Conservation (phyloP, 148 eudicot species). For the Arctostaphylos glauca region DNA sequence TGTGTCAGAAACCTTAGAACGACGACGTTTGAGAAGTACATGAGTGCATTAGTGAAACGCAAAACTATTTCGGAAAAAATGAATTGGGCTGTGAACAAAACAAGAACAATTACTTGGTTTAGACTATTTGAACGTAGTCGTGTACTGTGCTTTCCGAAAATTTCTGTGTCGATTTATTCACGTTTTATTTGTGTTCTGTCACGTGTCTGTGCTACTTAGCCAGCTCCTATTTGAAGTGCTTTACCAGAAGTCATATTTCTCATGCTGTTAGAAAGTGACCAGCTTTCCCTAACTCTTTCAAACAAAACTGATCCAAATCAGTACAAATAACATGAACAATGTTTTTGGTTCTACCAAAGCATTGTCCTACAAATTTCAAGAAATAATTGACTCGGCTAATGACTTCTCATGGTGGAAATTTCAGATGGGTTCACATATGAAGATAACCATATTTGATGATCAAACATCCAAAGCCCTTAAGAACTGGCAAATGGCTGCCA, state of each 20-base stretch:
- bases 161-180: neutral
- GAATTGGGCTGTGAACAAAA: neutral
- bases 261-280: neutral
- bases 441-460: slow-evolving; percentile 79
- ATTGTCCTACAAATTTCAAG: neutral
- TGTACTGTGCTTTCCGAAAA: neutral
- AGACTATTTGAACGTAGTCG: neutral
- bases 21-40: too few relatives aligned
- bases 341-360: neutral
- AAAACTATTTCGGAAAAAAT: neutral
- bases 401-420: slow-evolving; percentile 7
- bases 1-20: too few relatives aligned
- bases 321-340: neutral
- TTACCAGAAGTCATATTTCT: neutral
- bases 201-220: neutral
- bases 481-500: slow-evolving; percentile 75
- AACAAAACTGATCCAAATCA: neutral
- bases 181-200: neutral
- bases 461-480: slow-evolving; percentile 78
- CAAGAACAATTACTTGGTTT: neutral
- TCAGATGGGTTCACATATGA: slow-evolving; percentile 94
- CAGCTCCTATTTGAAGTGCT: neutral
- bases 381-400: neutral
- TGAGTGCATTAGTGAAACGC: neutral
- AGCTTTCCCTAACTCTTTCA: neutral